Percentiles rank a stretch among this genome's conserved stretches.
phyloP scores from a whole-genome alignment of 2,329 filamentous ascomycete species.

The Trichoderma gracile region DNA sequence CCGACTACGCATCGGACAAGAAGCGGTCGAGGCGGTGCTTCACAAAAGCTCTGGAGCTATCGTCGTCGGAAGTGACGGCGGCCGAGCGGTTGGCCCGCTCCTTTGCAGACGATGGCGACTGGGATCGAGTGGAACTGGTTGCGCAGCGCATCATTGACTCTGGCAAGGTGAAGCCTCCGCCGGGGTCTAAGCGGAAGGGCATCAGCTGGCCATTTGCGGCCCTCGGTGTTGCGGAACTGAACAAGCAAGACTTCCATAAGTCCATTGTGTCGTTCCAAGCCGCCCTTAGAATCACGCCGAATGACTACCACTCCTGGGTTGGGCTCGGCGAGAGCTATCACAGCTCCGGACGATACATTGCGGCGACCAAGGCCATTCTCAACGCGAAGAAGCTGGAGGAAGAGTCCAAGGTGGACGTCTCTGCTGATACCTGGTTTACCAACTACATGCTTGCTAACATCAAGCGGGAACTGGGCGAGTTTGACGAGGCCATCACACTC shows the following conservation, averaged over 20 bases:
- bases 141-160: slow-evolving; percentile 90
- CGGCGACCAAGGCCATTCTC: slow-evolving; percentile 87
- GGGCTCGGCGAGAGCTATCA: slow-evolving; percentile 97
- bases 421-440: slow-evolving; percentile 85
- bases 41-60: slow-evolving; percentile 93
- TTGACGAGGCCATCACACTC: slow-evolving; percentile 74
- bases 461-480: slow-evolving; percentile 87
- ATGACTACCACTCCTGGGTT: slow-evolving; percentile 94
- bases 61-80: slow-evolving; percentile 78
- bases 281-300: slow-evolving; percentile 77
- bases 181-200: slow-evolving; percentile 89
- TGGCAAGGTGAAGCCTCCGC: slow-evolving; percentile 85
- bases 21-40: slow-evolving; percentile 88
- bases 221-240: slow-evolving; percentile 89
- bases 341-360: slow-evolving; percentile 87
- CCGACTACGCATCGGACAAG: slow-evolving; percentile 85
- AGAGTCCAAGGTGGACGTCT: slow-evolving; percentile 49
- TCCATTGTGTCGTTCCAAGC: slow-evolving; percentile 91
- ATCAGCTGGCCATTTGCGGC: slow-evolving; percentile 96
- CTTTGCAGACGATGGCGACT: slow-evolving; percentile 89
- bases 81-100: slow-evolving; percentile 82
- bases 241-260: slow-evolving; percentile 85
- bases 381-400: slow-evolving; percentile 78
- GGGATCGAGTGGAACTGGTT: slow-evolving; percentile 94
- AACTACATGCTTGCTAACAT: slow-evolving; percentile 97